Conservation (phyloP, 176 grass and related monocot species). For the Chrysopogon serrulatus region DNA sequence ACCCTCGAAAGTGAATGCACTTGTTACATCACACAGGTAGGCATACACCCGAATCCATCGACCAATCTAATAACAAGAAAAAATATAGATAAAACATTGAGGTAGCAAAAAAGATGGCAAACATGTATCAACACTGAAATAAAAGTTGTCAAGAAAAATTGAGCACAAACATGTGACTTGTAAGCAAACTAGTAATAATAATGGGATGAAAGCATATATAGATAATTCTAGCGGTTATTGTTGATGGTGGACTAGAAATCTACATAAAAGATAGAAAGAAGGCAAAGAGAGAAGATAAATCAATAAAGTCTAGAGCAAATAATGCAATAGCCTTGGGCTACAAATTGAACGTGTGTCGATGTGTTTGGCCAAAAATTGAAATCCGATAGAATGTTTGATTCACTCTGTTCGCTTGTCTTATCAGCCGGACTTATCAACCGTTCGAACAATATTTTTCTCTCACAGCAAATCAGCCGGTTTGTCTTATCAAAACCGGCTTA, state of each 20-base stretch:
- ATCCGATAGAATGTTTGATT: background rate
- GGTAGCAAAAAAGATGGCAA: background rate
- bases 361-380: background rate
- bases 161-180: background rate
- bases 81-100: too few species aligned
- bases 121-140: background rate
- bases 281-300: too few species aligned
- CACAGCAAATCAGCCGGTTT: too few species aligned
- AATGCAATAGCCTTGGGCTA: too few species aligned
- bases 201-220: too few species aligned
- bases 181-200: background rate
- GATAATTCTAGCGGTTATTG: background rate
- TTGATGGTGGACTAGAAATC: too few species aligned
- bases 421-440: too few species aligned
- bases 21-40: too few species aligned
- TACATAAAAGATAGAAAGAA: background rate
- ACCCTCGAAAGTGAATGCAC: background rate
- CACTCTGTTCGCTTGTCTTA: too few species aligned
- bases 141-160: rapidly evolving
- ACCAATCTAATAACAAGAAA: background rate
- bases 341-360: background rate
- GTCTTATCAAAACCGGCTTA: too few species aligned
- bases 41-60: rapidly evolving
- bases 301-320: background rate
- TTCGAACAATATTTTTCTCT: too few species aligned